phyloP scores from a whole-genome alignment of 2,329 filamentous ascomycete species.

The Meredithiella fracta region DNA sequence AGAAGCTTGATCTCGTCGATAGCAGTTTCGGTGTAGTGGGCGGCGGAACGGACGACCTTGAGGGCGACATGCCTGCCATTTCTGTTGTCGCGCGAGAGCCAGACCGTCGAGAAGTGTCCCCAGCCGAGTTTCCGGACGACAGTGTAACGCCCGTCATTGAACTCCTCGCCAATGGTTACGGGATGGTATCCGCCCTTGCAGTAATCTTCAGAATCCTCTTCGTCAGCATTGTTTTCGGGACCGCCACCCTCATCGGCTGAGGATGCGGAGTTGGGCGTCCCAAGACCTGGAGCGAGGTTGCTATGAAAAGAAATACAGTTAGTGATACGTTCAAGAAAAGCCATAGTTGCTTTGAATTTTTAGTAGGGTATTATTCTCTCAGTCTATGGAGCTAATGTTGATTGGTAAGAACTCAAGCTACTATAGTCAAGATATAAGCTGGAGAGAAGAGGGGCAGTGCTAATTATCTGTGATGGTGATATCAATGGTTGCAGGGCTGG shows the following conservation, averaged over 20 bases:
- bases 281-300: conserved; percentile 28
- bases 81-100: conserved; percentile 64
- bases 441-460: neutral
- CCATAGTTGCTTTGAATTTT: too few relatives aligned
- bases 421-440: neutral
- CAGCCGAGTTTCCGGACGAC: conserved; percentile 92
- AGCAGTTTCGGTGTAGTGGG: conserved; percentile 96
- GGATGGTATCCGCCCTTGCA: conserved; percentile 98
- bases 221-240: conserved; percentile 84
- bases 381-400: too few relatives aligned
- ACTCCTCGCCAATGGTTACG: conserved; percentile 83
- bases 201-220: conserved; percentile 98
- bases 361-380: too few relatives aligned
- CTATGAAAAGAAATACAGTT: conserved; percentile 4
- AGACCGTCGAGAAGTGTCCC: conserved; percentile 99
- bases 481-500: neutral
- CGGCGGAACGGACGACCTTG: conserved; percentile 92
- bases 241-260: conserved; percentile 60
- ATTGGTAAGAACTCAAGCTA: too few relatives aligned
- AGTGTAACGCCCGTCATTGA: conserved; percentile 94
- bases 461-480: neutral
- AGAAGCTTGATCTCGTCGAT: conserved; percentile 98
- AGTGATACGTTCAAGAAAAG: neutral
- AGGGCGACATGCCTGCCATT: conserved; percentile 89
- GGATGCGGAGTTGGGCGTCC: conserved; percentile 60